phyloP scores from a whole-genome alignment of 805 yeast species.

The Candida vaughaniae region DNA sequence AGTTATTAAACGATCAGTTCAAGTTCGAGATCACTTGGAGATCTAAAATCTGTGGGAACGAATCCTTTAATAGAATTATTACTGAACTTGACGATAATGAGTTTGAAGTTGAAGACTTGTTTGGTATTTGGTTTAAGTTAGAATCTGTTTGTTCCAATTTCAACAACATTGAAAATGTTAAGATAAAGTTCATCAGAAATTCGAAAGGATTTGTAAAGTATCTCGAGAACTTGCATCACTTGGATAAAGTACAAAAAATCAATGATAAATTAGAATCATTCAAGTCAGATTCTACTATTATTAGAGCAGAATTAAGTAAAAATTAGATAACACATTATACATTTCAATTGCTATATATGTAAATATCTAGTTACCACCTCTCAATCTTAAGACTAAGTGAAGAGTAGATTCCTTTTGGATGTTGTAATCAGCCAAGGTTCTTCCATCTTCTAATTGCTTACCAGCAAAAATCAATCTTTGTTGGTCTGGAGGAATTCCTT shows the following conservation, averaged over 20 bases:
- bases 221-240: constrained; percentile 14
- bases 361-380: constrained; percentile 68
- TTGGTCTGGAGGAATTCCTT: constrained; percentile 97
- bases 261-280: constrained; percentile 15
- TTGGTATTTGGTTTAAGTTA: constrained; percentile 21
- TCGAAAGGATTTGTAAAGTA: constrained; percentile 20
- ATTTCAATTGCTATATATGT: background rate
- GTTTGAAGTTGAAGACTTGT: constrained; percentile 19
- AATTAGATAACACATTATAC: constrained; percentile 1
- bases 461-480: constrained; percentile 97
- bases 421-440: constrained; percentile 95
- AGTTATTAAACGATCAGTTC: constrained; percentile 16
- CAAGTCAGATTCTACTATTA: constrained; percentile 42
- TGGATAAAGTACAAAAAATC: constrained; percentile 15
- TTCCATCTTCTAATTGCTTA: constrained; percentile 94
- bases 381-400: constrained; percentile 92
- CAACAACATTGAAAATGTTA: constrained; percentile 57
- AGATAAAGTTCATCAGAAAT: constrained; percentile 46
- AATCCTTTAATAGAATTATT: constrained; percentile 28
- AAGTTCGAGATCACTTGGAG: constrained; percentile 57
- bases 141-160: constrained; percentile 29
- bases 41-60: constrained; percentile 48
- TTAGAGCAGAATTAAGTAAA: constrained; percentile 32
- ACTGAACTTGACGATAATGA: constrained; percentile 12
- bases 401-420: constrained; percentile 95